A percentile compares a stretch with the other conserved stretches of the same genome.
Evolutionary conservation across 2,329 filamentous ascomycete species (phyloP).

Genomic region (Aureobasidium sp.): DNA sequence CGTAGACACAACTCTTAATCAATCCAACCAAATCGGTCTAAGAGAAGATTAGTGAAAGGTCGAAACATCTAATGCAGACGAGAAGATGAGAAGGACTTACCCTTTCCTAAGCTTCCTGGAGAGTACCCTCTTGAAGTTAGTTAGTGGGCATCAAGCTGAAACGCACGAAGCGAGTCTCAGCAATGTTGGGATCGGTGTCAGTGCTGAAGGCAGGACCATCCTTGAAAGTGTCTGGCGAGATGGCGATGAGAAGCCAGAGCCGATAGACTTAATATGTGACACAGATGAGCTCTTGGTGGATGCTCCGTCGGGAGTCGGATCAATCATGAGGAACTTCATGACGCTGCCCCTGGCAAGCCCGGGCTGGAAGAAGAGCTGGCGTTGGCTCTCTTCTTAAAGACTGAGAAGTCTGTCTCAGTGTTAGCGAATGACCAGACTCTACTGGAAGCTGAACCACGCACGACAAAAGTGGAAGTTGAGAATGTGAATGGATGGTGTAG

Average conservation of each 20-base stretch:
- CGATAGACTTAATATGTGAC: background rate
- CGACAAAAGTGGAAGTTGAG: too few relatives aligned
- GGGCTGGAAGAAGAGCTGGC: background rate
- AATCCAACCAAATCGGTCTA: background rate
- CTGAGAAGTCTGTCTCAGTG: too few relatives aligned
- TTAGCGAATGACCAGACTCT: too few relatives aligned
- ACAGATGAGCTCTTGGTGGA: background rate
- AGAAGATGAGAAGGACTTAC: background rate
- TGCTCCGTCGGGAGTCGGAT: background rate
- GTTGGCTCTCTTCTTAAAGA: too few relatives aligned
- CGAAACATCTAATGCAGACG: too few relatives aligned
- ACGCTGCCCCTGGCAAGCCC: background rate
- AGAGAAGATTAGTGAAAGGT: background rate
- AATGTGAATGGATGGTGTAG: too few relatives aligned
- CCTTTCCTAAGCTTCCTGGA: background rate
- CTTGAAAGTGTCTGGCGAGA: background rate
- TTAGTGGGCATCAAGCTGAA: background rate
- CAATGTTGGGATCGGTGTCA: constrained; percentile 1
- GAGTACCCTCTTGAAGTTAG: background rate
- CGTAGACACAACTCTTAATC: background rate
- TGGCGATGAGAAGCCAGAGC: background rate
- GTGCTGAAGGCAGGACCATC: constrained; percentile 3
- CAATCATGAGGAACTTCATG: background rate
- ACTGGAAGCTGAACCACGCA: too few relatives aligned
- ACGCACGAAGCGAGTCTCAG: background rate